Conservation (phyloP, 805 yeast genomes). For the Saturnispora halmiae region DNA sequence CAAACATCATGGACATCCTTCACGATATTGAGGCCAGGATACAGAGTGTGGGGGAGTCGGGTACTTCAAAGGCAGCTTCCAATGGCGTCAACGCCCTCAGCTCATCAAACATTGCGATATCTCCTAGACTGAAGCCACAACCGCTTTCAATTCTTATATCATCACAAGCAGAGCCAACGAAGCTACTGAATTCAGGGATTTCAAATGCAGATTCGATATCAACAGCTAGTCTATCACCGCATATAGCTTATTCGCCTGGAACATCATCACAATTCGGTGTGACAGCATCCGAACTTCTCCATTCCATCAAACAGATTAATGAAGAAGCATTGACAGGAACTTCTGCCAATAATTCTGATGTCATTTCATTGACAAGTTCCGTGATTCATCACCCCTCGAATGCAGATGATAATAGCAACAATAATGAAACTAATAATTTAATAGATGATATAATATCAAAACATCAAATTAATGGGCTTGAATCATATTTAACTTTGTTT, state of each 20-base stretch:
- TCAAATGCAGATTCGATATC: conserved; percentile 5
- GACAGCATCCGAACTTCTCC: conserved; percentile 29
- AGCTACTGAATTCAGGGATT: not conserved
- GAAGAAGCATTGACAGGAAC: conserved; percentile 6
- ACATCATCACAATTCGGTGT: conserved; percentile 18
- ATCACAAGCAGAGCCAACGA: conserved; percentile 1
- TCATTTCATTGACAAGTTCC: conserved; percentile 3
- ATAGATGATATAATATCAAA: not conserved
- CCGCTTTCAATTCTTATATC: conserved; percentile 7
- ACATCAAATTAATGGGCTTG: not conserved
- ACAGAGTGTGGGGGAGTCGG: conserved; percentile 20
- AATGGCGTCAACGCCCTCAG: not conserved
- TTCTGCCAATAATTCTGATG: conserved; percentile 2
- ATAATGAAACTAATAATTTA: conserved; percentile 3
- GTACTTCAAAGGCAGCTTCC: conserved; percentile 4
- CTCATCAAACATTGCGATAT: conserved; percentile 1
- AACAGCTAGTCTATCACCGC: conserved; percentile 17
- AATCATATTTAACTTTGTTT: not conserved
- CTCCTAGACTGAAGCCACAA: not conserved
- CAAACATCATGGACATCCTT: conserved; percentile 29
- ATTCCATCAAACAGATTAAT: conserved; percentile 23
- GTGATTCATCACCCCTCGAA: no score
- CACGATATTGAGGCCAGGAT: conserved; percentile 27
- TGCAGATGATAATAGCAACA: no score
- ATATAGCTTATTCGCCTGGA: conserved; percentile 18